These are phyloP conservation scores for Macrophomina tecta DNA, from an alignment of 2,329 filamentous ascomycete species.

Conservation along the genomic window DNA sequence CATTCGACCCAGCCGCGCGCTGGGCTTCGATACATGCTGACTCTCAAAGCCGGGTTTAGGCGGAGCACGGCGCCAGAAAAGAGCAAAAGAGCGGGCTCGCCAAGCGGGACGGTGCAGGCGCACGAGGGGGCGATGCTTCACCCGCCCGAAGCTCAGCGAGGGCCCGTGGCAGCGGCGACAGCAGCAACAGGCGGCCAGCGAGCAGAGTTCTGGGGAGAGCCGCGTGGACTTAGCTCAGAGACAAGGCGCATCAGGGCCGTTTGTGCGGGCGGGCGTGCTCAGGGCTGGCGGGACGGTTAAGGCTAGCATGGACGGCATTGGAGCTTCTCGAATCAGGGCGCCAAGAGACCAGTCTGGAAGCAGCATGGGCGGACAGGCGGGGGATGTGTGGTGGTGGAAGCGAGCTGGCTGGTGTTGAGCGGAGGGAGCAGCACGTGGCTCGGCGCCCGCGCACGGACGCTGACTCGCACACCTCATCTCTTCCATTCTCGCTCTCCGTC, in stretches of 20 bases:
- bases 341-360: background rate
- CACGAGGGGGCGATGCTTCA: background rate
- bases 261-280: background rate
- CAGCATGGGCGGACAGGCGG: background rate
- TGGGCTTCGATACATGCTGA: background rate
- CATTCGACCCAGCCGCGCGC: background rate
- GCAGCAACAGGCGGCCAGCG: background rate
- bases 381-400: background rate
- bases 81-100: background rate
- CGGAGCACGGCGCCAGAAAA: constrained; percentile 1
- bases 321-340: constrained; percentile 8
- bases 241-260: background rate
- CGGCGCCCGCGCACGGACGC: background rate
- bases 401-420: constrained; percentile 16
- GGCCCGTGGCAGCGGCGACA: background rate
- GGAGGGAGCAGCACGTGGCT: constrained; percentile 9
- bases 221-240: background rate
- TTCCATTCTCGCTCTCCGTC: too few species aligned
- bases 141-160: background rate
- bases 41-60: background rate
- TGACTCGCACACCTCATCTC: constrained; percentile 12
- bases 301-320: background rate
- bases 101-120: background rate
- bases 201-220: background rate
- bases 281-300: background rate